Conservation (phyloP, 2,329 filamentous ascomycete genomes). For the Phymatotrichopsis omnivora region DNA sequence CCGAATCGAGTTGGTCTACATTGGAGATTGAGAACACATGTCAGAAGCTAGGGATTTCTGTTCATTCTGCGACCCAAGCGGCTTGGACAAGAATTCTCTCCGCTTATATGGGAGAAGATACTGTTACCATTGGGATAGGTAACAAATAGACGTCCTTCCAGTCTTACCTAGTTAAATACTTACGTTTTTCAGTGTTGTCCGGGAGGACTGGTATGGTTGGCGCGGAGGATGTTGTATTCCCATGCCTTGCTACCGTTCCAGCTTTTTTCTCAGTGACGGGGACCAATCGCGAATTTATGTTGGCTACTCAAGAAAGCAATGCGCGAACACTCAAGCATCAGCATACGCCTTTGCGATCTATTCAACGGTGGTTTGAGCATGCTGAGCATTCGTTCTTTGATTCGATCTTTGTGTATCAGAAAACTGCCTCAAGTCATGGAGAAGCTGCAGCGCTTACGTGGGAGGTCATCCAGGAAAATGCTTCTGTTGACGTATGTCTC, state of each 20-base stretch:
- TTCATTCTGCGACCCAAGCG: slow-evolving; percentile 66
- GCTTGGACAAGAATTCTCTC: slow-evolving; percentile 68
- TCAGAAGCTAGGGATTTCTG: slow-evolving; percentile 50
- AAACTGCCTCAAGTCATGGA: slow-evolving; percentile 36
- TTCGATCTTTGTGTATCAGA: slow-evolving; percentile 76
- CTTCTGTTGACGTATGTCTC: slow-evolving; percentile 50
- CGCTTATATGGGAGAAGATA: slow-evolving; percentile 63
- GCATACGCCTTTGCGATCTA: slow-evolving; percentile 56
- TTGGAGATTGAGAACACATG: slow-evolving; percentile 48
- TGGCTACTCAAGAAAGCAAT: slow-evolving; percentile 56
- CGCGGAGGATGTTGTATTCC: slow-evolving; percentile 55
- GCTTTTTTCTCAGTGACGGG: slow-evolving; percentile 49
- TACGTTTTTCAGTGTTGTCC: slow-evolving; percentile 53
- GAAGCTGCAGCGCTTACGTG: slow-evolving; percentile 40
- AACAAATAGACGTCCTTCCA: not conserved
- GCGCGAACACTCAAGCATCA: slow-evolving; percentile 57
- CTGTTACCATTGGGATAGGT: slow-evolving; percentile 58
- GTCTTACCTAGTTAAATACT: slow-evolving; percentile 3
- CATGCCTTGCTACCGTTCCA: slow-evolving; percentile 73
- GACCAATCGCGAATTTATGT: slow-evolving; percentile 49
- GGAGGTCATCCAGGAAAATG: slow-evolving; percentile 53
- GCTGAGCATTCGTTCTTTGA: slow-evolving; percentile 64
- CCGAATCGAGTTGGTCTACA: slow-evolving; percentile 36
- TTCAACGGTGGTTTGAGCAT: slow-evolving; percentile 62
- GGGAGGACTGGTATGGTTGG: slow-evolving; percentile 53